These are phyloP conservation scores for Eucalyptus microcorys DNA, from an alignment of 345 rosid species.

Conservation along the genomic window DNA sequence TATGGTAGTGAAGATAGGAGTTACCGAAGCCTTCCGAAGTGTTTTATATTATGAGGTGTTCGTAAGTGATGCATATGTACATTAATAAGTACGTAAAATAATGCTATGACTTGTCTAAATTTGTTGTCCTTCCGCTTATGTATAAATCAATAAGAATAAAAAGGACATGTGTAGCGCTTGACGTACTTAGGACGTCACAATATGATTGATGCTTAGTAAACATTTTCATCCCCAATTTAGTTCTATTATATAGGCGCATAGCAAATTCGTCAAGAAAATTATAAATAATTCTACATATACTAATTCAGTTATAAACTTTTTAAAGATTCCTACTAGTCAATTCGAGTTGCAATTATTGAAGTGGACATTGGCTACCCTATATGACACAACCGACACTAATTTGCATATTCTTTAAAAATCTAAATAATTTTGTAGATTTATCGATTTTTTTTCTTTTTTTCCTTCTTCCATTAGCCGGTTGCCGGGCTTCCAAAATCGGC, in stretches of 20 bases:
- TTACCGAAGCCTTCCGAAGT: fast-evolving
- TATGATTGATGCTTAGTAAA: fast-evolving
- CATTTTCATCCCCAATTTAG: too few relatives aligned
- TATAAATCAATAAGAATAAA: too few relatives aligned
- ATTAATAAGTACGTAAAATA: too few relatives aligned
- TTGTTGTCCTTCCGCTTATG: fast-evolving
- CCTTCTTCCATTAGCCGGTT: fast-evolving
- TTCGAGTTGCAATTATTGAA: fast-evolving
- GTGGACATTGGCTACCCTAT: fast-evolving
- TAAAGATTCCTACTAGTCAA: fast-evolving
- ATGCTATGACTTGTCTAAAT: too few relatives aligned
- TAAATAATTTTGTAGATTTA: too few relatives aligned
- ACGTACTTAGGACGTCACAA: fast-evolving
- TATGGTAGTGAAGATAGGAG: fast-evolving
- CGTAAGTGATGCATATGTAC: too few relatives aligned
- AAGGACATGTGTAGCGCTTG: fast-evolving
- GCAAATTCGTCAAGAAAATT: too few relatives aligned
- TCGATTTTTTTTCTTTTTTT: too few relatives aligned
- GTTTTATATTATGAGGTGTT: too few relatives aligned
- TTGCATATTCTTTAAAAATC: too few relatives aligned
- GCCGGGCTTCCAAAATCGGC: fast-evolving
- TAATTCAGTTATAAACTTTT: fast-evolving
- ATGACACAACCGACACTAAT: too few relatives aligned
- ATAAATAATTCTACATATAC: fast-evolving
- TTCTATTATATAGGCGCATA: fast-evolving